Evolutionary conservation across 2,329 filamentous ascomycete species (phyloP).

Genomic region (Ciborinia camelliae): DNA sequence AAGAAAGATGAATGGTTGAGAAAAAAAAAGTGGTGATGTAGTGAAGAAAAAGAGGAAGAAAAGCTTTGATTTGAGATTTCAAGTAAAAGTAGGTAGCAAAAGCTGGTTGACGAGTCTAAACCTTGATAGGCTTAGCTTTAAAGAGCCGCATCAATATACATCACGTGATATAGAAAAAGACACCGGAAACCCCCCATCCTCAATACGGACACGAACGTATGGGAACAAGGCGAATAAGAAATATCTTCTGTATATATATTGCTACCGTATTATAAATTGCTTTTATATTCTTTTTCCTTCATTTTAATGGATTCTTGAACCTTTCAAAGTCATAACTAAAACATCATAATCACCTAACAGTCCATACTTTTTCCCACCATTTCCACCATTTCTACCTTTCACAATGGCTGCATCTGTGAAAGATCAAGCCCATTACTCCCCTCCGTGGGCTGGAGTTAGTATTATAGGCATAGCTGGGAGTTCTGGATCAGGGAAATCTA

Average conservation of each 20-base stretch:
- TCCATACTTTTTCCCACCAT: neutral
- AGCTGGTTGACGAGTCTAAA: neutral
- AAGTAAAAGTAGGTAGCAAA: neutral
- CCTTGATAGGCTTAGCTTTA: neutral
- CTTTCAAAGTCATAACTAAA: neutral
- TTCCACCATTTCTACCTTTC: neutral
- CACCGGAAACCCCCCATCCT: neutral
- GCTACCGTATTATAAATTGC: neutral
- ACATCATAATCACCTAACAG: neutral
- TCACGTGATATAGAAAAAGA: neutral
- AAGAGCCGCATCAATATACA: rapidly evolving
- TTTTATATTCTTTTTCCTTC: neutral
- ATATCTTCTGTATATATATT: slow-evolving; percentile 6
- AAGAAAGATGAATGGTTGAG: slow-evolving; percentile 11
- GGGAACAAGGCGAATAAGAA: neutral
- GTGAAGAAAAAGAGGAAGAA: neutral
- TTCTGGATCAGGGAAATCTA: slow-evolving; percentile 93
- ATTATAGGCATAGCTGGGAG: slow-evolving; percentile 96
- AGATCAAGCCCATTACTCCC: slow-evolving; percentile 70
- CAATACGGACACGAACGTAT: neutral
- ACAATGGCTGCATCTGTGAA: slow-evolving; percentile 27
- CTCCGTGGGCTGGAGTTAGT: slow-evolving; percentile 92
- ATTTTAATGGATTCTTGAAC: neutral
- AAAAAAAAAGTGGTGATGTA: slow-evolving; percentile 8
- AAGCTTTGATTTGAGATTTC: slow-evolving; percentile 10